Conservation (phyloP, 805 yeast species). For the Pichia deserticola region DNA sequence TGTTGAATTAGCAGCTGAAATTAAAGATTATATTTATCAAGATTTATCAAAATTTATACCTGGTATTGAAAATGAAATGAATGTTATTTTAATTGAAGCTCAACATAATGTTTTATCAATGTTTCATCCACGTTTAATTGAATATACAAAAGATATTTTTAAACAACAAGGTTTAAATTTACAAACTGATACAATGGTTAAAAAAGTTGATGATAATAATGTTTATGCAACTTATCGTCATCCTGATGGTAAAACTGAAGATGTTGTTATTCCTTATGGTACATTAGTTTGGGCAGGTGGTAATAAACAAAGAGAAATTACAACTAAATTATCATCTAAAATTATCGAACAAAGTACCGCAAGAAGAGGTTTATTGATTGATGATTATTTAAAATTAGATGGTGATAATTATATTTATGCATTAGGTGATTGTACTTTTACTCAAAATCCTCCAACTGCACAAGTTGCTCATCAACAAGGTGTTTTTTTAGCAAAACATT, state of each 20-base stretch:
- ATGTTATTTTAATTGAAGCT: slow-evolving; percentile 84
- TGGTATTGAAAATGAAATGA: slow-evolving; percentile 70
- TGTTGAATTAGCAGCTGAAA: slow-evolving; percentile 94
- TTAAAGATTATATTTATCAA: slow-evolving; percentile 89
- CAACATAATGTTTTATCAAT: slow-evolving; percentile 77
- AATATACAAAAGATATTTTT: slow-evolving; percentile 76
- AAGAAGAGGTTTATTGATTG: slow-evolving; percentile 82
- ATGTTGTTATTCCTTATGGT: slow-evolving; percentile 72
- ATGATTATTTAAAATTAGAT: slow-evolving; percentile 73
- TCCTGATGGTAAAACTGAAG: slow-evolving; percentile 57
- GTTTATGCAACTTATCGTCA: slow-evolving; percentile 65
- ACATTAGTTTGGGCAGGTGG: slow-evolving; percentile 97
- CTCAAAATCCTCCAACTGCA: slow-evolving; percentile 91
- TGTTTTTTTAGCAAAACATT: slow-evolving; percentile 63
- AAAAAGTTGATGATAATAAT: slow-evolving; percentile 64
- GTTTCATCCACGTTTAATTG: slow-evolving; percentile 61
- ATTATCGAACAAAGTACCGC: slow-evolving; percentile 76
- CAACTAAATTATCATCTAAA: slow-evolving; percentile 55
- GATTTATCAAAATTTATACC: slow-evolving; percentile 89
- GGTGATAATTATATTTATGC: slow-evolving; percentile 82
- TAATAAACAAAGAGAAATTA: slow-evolving; percentile 78
- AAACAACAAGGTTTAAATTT: slow-evolving; percentile 60
- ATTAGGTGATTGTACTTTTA: slow-evolving; percentile 90
- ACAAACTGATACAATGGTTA: slow-evolving; percentile 80
- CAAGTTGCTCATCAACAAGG: slow-evolving; percentile 98